These are phyloP conservation scores for Castanopsis chinensis DNA, from an alignment of 306 rosid species.

Conservation along the genomic window DNA sequence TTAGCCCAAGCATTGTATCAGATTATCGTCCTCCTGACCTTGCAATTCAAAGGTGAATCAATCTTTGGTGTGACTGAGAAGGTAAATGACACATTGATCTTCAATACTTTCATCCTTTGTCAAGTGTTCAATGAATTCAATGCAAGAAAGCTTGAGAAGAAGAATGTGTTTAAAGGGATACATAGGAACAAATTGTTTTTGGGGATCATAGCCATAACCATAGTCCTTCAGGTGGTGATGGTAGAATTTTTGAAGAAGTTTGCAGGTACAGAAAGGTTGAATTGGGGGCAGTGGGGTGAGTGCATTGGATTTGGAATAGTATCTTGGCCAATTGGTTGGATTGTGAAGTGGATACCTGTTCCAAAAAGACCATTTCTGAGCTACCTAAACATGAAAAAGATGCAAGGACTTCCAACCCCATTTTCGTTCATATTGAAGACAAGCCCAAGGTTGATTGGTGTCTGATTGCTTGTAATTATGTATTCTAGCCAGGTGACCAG, in stretches of 20 bases:
- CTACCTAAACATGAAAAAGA: not conserved
- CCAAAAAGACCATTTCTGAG: slow-evolving; percentile 6
- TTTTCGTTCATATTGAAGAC: too few species aligned
- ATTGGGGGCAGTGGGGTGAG: slow-evolving; percentile 20
- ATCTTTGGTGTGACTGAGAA: slow-evolving; percentile 18
- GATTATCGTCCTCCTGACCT: slow-evolving; percentile 11
- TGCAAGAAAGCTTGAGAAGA: slow-evolving; percentile 30
- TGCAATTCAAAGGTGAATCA: slow-evolving; percentile 26
- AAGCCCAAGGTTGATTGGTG: too few species aligned
- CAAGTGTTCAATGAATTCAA: slow-evolving; percentile 34
- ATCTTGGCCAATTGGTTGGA: slow-evolving; percentile 27
- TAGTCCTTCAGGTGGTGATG: slow-evolving; percentile 31
- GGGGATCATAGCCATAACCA: slow-evolving; percentile 17
- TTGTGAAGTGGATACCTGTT: slow-evolving; percentile 22
- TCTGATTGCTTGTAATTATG: too few species aligned
- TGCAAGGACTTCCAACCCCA: not conserved
- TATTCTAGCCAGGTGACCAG: too few species aligned
- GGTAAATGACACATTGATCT: slow-evolving; percentile 25
- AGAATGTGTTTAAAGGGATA: slow-evolving; percentile 24
- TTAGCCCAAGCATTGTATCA: slow-evolving; percentile 26
- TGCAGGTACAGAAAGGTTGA: slow-evolving; percentile 26
- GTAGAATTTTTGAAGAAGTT: slow-evolving; percentile 30
- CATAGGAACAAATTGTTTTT: slow-evolving; percentile 22
- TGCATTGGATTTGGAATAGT: slow-evolving; percentile 21
- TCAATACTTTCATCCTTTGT: slow-evolving; percentile 29